These are phyloP conservation scores for Trichosporon coremiiforme DNA, from an alignment of 1,284 basidiomycete genomes.

Conservation along the genomic window DNA sequence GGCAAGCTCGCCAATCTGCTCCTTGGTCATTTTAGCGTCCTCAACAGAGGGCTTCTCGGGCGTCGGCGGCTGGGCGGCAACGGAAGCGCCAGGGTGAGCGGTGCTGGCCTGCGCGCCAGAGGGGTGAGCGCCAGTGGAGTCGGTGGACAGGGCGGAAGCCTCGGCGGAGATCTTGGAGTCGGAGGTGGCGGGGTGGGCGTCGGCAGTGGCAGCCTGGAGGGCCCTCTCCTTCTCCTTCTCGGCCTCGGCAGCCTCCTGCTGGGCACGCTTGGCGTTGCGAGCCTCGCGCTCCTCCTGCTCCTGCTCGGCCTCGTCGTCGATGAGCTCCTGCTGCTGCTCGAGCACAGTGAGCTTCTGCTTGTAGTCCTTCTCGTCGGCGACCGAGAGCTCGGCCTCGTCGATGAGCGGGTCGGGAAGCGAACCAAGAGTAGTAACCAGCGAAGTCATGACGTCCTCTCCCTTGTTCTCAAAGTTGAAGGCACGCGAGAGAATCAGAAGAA, in stretches of 20 bases:
- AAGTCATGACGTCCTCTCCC: constrained; percentile 78
- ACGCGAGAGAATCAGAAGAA: constrained; percentile 85
- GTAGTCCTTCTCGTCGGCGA: constrained; percentile 84
- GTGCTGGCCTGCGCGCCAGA: neutral
- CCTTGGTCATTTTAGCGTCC: constrained; percentile 12
- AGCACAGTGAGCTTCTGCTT: constrained; percentile 98
- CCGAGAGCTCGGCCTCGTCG: constrained; percentile 94
- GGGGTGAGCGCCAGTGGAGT: neutral
- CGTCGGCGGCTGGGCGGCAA: constrained; percentile 12
- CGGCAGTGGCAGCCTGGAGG: neutral
- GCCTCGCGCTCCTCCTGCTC: constrained; percentile 7
- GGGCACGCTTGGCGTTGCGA: neutral
- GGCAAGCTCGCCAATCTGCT: constrained; percentile 91
- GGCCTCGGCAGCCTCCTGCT: constrained; percentile 18
- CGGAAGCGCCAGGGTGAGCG: constrained; percentile 13
- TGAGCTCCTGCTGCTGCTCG: constrained; percentile 97
- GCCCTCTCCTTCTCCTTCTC: constrained; percentile 21
- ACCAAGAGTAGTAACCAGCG: constrained; percentile 86
- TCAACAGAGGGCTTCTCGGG: constrained; percentile 6
- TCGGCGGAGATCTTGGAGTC: constrained; percentile 16
- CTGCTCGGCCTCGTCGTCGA: constrained; percentile 71
- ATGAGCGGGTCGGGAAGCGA: constrained; percentile 93
- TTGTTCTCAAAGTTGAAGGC: constrained; percentile 92
- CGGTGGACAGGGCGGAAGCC: neutral
- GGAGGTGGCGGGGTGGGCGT: neutral